Evolutionary conservation across 495 filamentous ascomycete genomes (phyloP).

Genomic region (Penicilliopsis zonata): DNA sequence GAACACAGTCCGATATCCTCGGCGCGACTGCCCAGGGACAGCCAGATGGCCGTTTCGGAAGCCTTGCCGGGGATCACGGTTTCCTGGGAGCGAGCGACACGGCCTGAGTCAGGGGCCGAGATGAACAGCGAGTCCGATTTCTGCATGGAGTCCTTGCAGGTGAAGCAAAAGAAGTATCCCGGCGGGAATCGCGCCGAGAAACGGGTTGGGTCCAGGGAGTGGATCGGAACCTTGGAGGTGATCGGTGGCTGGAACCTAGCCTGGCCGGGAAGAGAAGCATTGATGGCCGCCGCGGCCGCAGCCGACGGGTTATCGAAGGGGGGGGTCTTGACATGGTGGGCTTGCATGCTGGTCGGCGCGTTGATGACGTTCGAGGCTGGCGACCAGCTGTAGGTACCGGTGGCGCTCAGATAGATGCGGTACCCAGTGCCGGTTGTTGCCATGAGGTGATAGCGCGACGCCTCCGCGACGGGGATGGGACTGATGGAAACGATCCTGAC

Average conservation of each 20-base stretch:
- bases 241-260: slow-evolving; percentile 15
- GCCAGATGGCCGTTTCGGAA: slow-evolving; percentile 62
- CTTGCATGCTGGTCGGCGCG: slow-evolving; percentile 90
- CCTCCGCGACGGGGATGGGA: slow-evolving; percentile 69
- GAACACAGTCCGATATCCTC: slow-evolving; percentile 71
- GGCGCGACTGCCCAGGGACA: slow-evolving; percentile 54
- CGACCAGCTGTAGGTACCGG: slow-evolving; percentile 58
- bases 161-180: slow-evolving; percentile 82
- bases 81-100: slow-evolving; percentile 50
- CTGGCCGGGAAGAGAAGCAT: slow-evolving; percentile 15
- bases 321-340: slow-evolving; percentile 89
- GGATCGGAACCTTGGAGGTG: slow-evolving; percentile 22
- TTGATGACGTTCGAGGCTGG: slow-evolving; percentile 39
- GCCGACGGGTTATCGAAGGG: slow-evolving; percentile 37
- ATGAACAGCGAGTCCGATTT: slow-evolving; percentile 62
- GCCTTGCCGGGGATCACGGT: slow-evolving; percentile 34
- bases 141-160: slow-evolving; percentile 37
- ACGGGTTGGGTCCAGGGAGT: slow-evolving; percentile 39
- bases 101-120: slow-evolving; percentile 75
- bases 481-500: slow-evolving; percentile 72
- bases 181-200: slow-evolving; percentile 63
- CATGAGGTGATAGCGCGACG: slow-evolving; percentile 75
- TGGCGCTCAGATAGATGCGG: slow-evolving; percentile 84
- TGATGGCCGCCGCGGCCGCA: slow-evolving; percentile 10
- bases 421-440: slow-evolving; percentile 84